Base-by-base conservation (phyloP, 257 asterid species). In the Gentiana straminea region DNA sequence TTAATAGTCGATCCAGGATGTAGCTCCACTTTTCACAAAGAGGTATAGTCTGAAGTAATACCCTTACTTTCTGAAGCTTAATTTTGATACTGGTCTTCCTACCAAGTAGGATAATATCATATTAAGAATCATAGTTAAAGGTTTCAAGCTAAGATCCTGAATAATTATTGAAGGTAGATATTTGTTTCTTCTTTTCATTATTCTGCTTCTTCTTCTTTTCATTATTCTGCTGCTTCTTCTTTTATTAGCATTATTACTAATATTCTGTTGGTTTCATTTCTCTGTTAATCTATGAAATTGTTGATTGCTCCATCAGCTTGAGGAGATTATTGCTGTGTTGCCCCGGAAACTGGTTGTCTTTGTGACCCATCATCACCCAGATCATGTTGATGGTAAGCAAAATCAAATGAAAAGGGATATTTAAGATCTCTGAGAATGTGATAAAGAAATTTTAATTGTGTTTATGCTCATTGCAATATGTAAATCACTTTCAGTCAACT, bases 1-100 rank as follows among this genome's bases (percentile, higher is more conserved):
- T 79, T 91, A 68, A 78, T 91, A 52, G 79, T 91, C 61, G 98
- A 91, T 71, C 98, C 98, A 38, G 98, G 98, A 56, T 91, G 98
- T 82, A 79, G 68, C 75, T 81, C 89, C 38, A 68, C 75, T 59
- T 64, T 73, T 69, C 83, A 82, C 74, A 76, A 78, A 67, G 94
- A 87, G 95, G 98, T 91, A 77, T 44, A 13, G 15, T 48, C 11
- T 7, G 58, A 35, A 51, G 3, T 36, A 4, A 32, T 43, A 13
- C 43, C 10, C 49, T 38, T 12, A 13, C 33, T 52, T 56, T 41
- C 32, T 53, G 13, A 33, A 57, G 61, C 49, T 37, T 49, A 11
- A 35, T 50, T n/a, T 15, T 46, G 7, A 35, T 39, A 5, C 50
- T 58, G 15, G 6, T 36, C 9, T 51, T 49, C 38, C 11, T 52